A percentile compares a stretch with the other conserved stretches of the same genome.
Conservation (phyloP, 2,329 filamentous ascomycete genomes). For the Proliferodiscus dingleyae region DNA sequence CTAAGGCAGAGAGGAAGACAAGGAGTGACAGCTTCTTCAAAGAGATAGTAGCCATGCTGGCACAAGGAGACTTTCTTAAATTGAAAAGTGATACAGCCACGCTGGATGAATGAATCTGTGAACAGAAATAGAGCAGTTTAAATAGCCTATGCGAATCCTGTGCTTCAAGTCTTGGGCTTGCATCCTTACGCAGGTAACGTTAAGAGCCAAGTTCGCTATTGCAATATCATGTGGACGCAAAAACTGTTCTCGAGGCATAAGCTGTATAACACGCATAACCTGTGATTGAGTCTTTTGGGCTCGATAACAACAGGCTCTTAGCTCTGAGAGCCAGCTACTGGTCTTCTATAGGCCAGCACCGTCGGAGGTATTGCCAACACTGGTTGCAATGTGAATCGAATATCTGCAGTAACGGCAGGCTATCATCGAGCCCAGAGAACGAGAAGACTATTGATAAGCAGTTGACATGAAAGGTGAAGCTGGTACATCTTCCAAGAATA, state of each 20-base stretch:
- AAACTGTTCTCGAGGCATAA: background rate
- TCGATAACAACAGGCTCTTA: too few relatives aligned
- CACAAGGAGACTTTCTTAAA: background rate
- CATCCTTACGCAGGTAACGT: background rate
- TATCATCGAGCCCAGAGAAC: too few relatives aligned
- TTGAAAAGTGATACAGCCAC: background rate
- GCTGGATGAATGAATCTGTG: background rate
- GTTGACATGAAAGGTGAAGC: too few relatives aligned
- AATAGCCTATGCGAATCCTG: background rate
- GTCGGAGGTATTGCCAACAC: too few relatives aligned
- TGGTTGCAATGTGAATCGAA: too few relatives aligned
- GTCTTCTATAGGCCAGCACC: too few relatives aligned
- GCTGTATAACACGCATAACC: too few relatives aligned
- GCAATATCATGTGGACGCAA: background rate
- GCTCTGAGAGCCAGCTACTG: too few relatives aligned
- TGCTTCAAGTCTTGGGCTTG: background rate
- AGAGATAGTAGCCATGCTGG: constrained; percentile 1
- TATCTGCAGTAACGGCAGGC: too few relatives aligned
- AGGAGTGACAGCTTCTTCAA: constrained; percentile 1
- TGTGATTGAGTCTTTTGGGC: too few relatives aligned
- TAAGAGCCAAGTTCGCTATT: background rate
- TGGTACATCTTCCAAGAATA: too few relatives aligned
- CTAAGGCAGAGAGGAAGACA: background rate
- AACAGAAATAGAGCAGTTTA: background rate
- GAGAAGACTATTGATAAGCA: too few relatives aligned